A percentile compares a stretch with the other conserved stretches of the same genome.
These are phyloP conservation scores for Odonthalia washingtoniensis DNA, from an alignment of 31 red algal species.

Conservation along the genomic window DNA sequence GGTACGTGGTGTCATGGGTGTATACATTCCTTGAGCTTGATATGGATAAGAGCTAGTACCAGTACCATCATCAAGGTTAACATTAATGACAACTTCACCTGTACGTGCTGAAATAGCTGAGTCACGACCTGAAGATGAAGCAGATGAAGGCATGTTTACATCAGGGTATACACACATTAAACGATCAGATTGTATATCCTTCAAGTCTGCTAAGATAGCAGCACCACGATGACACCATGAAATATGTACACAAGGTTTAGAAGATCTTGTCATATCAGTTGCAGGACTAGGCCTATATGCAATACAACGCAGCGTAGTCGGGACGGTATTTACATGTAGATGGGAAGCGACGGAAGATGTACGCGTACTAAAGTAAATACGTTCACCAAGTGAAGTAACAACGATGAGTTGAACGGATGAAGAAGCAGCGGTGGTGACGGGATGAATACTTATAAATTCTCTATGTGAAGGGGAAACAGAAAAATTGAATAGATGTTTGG, in stretches of 20 bases:
- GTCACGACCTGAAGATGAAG: slow-evolving; percentile 1
- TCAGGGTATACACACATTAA: slow-evolving; percentile 61
- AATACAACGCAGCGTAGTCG: slow-evolving; percentile 55
- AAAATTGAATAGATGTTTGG: slow-evolving; percentile 51
- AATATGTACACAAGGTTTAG: slow-evolving; percentile 76
- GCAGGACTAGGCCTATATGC: slow-evolving; percentile 72
- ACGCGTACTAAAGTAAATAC: slow-evolving; percentile 73
- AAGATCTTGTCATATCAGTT: slow-evolving; percentile 34
- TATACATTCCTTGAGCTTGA: background rate
- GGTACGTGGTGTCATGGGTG: background rate
- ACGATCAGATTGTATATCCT: slow-evolving; percentile 62
- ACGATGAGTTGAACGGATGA: slow-evolving; percentile 71
- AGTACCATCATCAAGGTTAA: slow-evolving; percentile 12
- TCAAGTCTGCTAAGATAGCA: slow-evolving; percentile 71
- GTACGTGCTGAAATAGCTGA: slow-evolving; percentile 21
- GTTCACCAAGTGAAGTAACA: slow-evolving; percentile 88
- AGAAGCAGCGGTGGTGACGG: slow-evolving; percentile 46
- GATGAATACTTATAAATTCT: slow-evolving; percentile 69
- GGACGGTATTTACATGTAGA: slow-evolving; percentile 1
- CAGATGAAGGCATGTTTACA: slow-evolving; percentile 24
- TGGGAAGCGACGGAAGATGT: slow-evolving; percentile 17
- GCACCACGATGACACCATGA: slow-evolving; percentile 81
- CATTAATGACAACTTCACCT: slow-evolving; percentile 53
- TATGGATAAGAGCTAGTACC: background rate
- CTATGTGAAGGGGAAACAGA: slow-evolving; percentile 53